A percentile compares a stretch with the other conserved stretches of the same genome.
These are phyloP conservation scores for Vaucheria bursata DNA, from an alignment of 352 stramenopile genomes.

Conservation along the genomic window DNA sequence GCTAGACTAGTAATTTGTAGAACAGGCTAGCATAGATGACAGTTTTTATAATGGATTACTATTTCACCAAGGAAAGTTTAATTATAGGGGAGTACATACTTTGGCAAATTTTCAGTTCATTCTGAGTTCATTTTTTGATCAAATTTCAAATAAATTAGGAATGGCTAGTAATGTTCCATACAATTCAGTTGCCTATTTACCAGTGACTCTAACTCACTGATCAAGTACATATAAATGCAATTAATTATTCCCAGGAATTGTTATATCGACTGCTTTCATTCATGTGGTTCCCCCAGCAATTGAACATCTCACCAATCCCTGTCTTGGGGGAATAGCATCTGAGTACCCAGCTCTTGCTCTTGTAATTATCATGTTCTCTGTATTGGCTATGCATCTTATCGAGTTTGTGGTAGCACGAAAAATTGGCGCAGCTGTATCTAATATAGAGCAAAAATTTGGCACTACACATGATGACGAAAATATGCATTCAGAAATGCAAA, in stretches of 20 bases:
- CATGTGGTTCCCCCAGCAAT: not conserved
- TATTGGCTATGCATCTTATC: slow-evolving; percentile 1
- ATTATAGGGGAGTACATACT: no score
- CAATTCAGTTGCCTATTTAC: not conserved
- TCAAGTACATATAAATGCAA: not conserved
- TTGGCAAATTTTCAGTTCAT: no score
- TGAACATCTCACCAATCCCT: not conserved
- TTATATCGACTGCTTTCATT: not conserved
- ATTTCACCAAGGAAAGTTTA: no score
- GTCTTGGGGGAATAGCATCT: not conserved
- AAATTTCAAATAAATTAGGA: not conserved
- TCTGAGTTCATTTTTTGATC: not conserved
- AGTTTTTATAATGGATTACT: no score
- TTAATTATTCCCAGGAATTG: not conserved
- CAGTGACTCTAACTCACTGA: not conserved
- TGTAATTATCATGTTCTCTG: not conserved
- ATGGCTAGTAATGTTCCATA: not conserved
- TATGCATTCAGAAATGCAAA: not conserved
- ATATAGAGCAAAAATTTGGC: no score
- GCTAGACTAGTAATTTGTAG: no score
- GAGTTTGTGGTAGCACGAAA: not conserved
- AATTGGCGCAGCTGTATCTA: not conserved
- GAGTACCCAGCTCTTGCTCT: not conserved
- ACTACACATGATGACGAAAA: not conserved
- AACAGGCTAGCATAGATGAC: no score